phyloP scores from a whole-genome alignment of 441 rosid species.

The Codiaeum variegatum region DNA sequence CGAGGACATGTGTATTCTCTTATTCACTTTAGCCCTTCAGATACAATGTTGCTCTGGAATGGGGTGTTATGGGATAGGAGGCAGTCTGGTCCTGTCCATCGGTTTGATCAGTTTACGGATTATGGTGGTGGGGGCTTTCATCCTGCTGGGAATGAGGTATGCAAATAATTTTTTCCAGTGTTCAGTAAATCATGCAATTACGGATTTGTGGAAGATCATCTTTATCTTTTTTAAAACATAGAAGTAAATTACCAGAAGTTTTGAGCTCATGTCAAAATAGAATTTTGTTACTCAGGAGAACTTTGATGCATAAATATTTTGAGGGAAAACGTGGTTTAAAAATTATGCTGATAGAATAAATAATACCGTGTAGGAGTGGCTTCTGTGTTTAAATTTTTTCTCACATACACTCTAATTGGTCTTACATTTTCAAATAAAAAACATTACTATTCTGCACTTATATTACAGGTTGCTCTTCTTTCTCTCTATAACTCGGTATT shows the following conservation, averaged over 20 bases:
- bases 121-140: slow-evolving; percentile 99
- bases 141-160: slow-evolving; percentile 98
- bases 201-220: neutral
- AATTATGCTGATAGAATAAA: neutral
- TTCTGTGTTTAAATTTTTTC: neutral
- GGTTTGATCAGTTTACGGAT: slow-evolving; percentile 92
- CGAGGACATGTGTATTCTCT: slow-evolving; percentile 76
- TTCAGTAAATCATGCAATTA: neutral
- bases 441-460: neutral
- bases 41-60: slow-evolving; percentile 85
- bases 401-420: neutral
- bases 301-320: neutral
- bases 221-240: no score
- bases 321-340: neutral
- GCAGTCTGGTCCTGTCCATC: slow-evolving; percentile 50
- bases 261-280: neutral
- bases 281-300: neutral
- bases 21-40: slow-evolving; percentile 86
- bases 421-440: neutral
- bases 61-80: slow-evolving; percentile 90
- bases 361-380: neutral
- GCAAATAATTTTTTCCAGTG: neutral
- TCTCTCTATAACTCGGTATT: neutral
- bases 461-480: neutral
- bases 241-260: no score